Base-by-base conservation (phyloP, 148 eudicot genomes). In the Fallopia convolvulus region DNA sequence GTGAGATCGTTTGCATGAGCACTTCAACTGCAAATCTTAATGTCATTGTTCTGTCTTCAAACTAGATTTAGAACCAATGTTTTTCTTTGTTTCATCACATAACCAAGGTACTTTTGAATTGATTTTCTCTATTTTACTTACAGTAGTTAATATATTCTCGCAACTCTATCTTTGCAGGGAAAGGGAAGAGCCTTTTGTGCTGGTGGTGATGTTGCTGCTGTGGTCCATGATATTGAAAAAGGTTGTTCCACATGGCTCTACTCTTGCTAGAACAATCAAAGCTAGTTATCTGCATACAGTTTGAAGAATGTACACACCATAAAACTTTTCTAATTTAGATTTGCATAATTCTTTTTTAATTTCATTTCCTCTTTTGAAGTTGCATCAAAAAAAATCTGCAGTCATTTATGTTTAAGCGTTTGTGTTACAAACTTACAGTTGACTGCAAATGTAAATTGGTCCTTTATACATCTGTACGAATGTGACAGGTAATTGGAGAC, bases 171-270 rank as follows among this genome's bases (percentile, higher is more conserved):
- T 23, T 74, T 46, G 17, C 78, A 94, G 98, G 98, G 97, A 48
- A 85, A 84, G 48, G 98, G 97, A 81, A 85, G 95, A 82, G 97
- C 97, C 81, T 94, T 94, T 82, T 94, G 91, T 90, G 92, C 95
- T 65, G 98, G 97, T 68, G 98, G 98, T 74, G 97, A 94, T 85
- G 95, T 90, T 83, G 84, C 93, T 52, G 83, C 89, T 68, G 97
- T 89, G 81, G 91, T 83, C 76, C 87, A 49, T 85, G 86, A 88
- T 81, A 84, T 89, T 80, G 76, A 17, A 61, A 72, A 79, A 88
- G 95, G 93, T 87, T 82, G 56, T 46, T 77, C 47, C 20, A 68
- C 44, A 14, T 15, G 72, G 21, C 15, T 68, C 42, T 68, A 36
- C 44, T 33, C 21, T 36, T 68, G 46, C 44, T 68, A 68, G 42